Evolutionary conservation across 768 basidiomycete species (phyloP).

Genomic region (Cystobasidium onofrii): DNA sequence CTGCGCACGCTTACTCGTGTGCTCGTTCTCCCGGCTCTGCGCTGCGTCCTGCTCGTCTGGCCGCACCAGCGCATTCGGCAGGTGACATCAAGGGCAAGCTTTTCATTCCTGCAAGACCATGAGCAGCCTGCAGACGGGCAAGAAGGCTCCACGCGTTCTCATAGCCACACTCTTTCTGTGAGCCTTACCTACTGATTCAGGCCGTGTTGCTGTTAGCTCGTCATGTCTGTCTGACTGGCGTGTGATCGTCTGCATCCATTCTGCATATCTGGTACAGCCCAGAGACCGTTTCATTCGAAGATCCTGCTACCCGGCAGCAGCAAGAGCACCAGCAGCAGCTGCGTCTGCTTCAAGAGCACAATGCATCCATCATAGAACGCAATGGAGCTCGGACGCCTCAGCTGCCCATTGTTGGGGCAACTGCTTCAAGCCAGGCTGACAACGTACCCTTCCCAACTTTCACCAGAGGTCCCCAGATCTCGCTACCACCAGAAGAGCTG

Average conservation of each 20-base stretch:
- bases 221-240: too few relatives aligned
- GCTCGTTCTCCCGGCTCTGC: too few relatives aligned
- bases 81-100: background rate
- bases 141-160: constrained; percentile 14
- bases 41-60: background rate
- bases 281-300: constrained; percentile 2
- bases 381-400: background rate
- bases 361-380: background rate
- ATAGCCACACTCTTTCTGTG: constrained; percentile 23
- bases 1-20: too few relatives aligned
- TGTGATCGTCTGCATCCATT: too few relatives aligned
- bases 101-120: background rate
- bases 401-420: background rate
- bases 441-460: background rate
- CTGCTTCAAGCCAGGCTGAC: background rate
- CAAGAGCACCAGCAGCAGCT: constrained; percentile 5
- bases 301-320: background rate
- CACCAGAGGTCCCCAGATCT: background rate
- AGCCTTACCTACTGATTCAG: too few relatives aligned
- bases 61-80: background rate
- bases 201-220: too few relatives aligned
- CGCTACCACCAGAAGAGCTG: background rate
- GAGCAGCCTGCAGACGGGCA: background rate
- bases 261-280: background rate
- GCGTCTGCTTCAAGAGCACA: background rate